phyloP scores from a whole-genome alignment of 768 basidiomycete species.

The Naganishia randhawae region DNA sequence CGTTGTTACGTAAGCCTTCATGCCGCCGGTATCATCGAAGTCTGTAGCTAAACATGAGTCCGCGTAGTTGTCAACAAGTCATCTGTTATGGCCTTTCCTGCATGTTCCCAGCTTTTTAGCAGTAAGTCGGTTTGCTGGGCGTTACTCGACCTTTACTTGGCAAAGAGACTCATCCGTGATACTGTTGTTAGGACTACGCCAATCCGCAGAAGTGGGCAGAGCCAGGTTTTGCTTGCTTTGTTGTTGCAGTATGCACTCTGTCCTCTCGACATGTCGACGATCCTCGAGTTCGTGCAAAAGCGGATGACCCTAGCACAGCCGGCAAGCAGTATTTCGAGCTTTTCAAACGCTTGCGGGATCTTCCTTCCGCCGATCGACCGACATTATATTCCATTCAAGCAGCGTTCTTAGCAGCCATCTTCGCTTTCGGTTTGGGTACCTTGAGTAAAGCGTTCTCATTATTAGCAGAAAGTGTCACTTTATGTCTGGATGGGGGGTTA shows the following conservation, averaged over 20 bases:
- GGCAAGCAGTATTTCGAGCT: conserved; percentile 90
- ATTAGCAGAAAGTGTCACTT: conserved; percentile 78
- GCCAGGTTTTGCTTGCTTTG: conserved; percentile 88
- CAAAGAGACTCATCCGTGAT: neutral
- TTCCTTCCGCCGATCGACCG: conserved; percentile 80
- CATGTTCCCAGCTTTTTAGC: conserved; percentile 84
- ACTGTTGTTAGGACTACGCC: conserved; percentile 70
- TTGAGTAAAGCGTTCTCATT: conserved; percentile 81
- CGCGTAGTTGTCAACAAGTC: conserved; percentile 88
- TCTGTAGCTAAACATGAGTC: conserved; percentile 60
- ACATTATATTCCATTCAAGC: conserved; percentile 90
- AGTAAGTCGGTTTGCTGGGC: conserved; percentile 53
- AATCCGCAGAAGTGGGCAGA: conserved; percentile 93
- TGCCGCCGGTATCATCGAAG: conserved; percentile 20
- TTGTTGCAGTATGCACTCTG: conserved; percentile 86
- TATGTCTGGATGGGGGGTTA: conserved; percentile 81
- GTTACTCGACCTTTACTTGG: no score
- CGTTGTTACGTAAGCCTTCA: conserved; percentile 43
- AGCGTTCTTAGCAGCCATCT: conserved; percentile 84
- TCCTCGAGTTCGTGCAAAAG: conserved; percentile 76
- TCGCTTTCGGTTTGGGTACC: conserved; percentile 83
- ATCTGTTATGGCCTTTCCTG: conserved; percentile 84
- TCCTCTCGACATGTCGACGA: conserved; percentile 91
- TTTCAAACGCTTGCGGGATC: conserved; percentile 76
- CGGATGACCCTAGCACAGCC: conserved; percentile 77